Conservation (phyloP, 192 early-diverging fungal genomes). For the Coemansia sp. region DNA sequence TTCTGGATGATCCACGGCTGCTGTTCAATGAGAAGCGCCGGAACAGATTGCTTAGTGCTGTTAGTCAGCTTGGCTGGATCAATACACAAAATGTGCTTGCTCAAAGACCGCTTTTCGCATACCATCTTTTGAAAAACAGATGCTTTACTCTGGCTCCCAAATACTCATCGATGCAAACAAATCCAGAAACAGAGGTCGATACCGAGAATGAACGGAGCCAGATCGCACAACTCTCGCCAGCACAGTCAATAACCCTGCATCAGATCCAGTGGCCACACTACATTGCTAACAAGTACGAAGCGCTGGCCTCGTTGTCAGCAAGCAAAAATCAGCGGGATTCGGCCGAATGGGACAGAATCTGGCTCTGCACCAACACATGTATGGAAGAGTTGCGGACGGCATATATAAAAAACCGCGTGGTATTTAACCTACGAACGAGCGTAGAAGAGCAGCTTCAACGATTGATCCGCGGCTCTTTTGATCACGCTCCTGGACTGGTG, state of each 20-base stretch:
- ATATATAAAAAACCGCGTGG: slow-evolving; percentile 13
- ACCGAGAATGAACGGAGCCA: not conserved
- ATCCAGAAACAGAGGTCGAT: not conserved
- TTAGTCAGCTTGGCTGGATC: slow-evolving; percentile 29
- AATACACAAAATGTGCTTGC: slow-evolving; percentile 22
- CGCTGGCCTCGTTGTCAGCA: not conserved
- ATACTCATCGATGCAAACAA: not conserved
- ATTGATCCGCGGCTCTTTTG: slow-evolving; percentile 24
- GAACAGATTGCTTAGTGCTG: slow-evolving; percentile 16
- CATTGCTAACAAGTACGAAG: slow-evolving; percentile 28
- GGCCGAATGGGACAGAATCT: slow-evolving; percentile 16
- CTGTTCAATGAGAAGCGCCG: not conserved
- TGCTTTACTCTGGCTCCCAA: not conserved
- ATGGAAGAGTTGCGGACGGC: slow-evolving; percentile 26
- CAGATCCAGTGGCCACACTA: slow-evolving; percentile 44
- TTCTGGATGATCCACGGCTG: slow-evolving; percentile 37
- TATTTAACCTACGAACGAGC: slow-evolving; percentile 22
- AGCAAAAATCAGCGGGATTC: not conserved
- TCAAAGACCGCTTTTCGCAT: slow-evolving; percentile 25
- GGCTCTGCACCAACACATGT: slow-evolving; percentile 28
- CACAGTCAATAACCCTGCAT: slow-evolving; percentile 23
- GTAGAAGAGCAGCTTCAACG: slow-evolving; percentile 14
- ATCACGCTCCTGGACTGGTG: slow-evolving; percentile 37
- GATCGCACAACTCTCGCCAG: slow-evolving; percentile 10
- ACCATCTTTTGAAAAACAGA: slow-evolving; percentile 10